Evolutionary conservation across 2,329 filamentous ascomycete genomes (phyloP).

Genomic region (Leptographium galeiforme): DNA sequence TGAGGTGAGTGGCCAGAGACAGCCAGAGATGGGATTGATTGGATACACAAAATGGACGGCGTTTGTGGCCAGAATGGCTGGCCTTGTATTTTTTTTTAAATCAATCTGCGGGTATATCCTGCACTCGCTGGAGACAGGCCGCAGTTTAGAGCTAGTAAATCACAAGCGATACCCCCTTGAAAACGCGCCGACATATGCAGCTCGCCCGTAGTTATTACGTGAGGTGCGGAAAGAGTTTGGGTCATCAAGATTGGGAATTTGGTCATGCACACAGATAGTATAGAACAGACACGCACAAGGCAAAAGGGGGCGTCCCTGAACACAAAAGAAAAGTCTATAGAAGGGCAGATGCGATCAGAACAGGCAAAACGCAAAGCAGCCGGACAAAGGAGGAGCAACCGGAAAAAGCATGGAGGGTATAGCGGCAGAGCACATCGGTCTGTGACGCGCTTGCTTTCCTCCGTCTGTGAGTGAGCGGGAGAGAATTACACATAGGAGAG

Average conservation of each 20-base stretch:
- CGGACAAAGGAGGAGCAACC: neutral
- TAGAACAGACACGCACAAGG: neutral
- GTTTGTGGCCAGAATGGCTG: neutral
- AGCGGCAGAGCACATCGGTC: neutral
- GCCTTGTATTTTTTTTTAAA: neutral
- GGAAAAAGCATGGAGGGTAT: neutral
- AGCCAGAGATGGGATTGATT: neutral
- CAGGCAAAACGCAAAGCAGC: neutral
- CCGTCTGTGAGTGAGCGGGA: neutral
- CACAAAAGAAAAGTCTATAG: neutral
- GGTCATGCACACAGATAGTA: neutral
- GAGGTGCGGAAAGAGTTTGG: too few relatives aligned
- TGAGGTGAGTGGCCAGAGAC: constrained; percentile 12
- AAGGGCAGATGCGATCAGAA: neutral
- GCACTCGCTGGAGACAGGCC: neutral
- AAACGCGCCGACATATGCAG: too few relatives aligned
- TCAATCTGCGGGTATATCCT: too few relatives aligned
- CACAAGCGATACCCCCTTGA: neutral
- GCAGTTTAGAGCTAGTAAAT: neutral
- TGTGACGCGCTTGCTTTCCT: neutral
- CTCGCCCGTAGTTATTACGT: too few relatives aligned
- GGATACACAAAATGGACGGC: neutral
- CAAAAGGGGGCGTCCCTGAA: neutral
- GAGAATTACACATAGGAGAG: neutral
- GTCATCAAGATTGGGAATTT: neutral